phyloP scores from a whole-genome alignment of 1,284 basidiomycete genomes.

The Abortiporus biennis region DNA sequence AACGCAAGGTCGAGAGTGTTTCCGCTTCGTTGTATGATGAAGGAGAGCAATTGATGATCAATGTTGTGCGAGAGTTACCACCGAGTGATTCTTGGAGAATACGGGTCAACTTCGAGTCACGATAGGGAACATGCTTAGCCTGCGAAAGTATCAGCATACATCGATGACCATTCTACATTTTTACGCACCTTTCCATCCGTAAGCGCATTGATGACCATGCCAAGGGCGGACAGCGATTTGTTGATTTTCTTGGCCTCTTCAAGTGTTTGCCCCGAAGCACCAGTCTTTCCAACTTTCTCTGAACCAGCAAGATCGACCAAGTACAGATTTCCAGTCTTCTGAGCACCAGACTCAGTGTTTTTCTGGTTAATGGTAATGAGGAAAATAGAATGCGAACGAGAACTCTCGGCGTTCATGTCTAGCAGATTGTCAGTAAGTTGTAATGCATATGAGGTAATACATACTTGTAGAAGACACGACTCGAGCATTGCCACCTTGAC shows the following conservation, averaged over 20 bases:
- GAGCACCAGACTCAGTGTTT: conserved; percentile 92
- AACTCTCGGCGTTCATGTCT: conserved; percentile 99
- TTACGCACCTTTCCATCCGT: conserved; percentile 86
- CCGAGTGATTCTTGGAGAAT: conserved; percentile 99
- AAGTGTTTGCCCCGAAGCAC: conserved; percentile 96
- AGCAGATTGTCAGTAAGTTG: conserved; percentile 4
- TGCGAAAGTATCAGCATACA: conserved; percentile 25
- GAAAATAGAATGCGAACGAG: conserved; percentile 98
- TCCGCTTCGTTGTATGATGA: conserved; percentile 96
- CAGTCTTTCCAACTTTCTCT: conserved; percentile 99
- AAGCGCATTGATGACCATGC: conserved; percentile 99
- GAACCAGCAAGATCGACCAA: conserved; percentile 98
- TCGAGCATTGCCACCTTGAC: conserved; percentile 87
- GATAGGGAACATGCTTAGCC: conserved; percentile 97
- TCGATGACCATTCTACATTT: background rate
- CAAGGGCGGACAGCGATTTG: conserved; percentile 94
- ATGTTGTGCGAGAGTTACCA: conserved; percentile 97
- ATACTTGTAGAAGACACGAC: conserved; percentile 94
- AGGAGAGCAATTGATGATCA: conserved; percentile 99
- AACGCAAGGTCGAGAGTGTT: conserved; percentile 95
- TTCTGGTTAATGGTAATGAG: conserved; percentile 96
- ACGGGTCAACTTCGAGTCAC: conserved; percentile 98
- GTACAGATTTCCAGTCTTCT: conserved; percentile 96
- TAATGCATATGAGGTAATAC: conserved; percentile 25
- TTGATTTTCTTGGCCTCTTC: conserved; percentile 99